Base-by-base conservation (phyloP, 2,329 filamentous ascomycete genomes). In the Alternaria solani region DNA sequence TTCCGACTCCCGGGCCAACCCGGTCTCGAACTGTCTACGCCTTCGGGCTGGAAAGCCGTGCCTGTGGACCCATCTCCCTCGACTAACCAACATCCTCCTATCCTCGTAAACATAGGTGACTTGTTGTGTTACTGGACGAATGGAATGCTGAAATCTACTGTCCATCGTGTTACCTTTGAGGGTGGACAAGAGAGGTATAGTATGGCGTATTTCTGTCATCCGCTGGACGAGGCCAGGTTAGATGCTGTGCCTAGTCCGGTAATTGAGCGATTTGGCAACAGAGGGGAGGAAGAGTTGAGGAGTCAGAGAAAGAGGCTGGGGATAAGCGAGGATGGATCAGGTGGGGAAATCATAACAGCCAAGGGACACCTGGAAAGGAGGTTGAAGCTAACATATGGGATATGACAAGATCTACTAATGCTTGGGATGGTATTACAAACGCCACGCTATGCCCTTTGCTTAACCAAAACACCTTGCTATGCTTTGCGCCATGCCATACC, bases 1-100 rank as follows among this genome's bases (percentile, higher is more conserved):
- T 98, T 99, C 83, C 93, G 95, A 67, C 87, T 94, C 2, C 87
- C 87, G 1, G 91, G 91, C 2, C 93, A 97, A 72, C 89, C 93
- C 0, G 95, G 95, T 0, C 84, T 99, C 1, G 93, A 98, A 78
- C 90, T 98, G 62, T 84, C 89, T 7, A 89, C 88, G 2, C 84
- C 83, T 0, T 81, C 84, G 16, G 71, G 71, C 84, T 83, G 80
- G 79, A 70, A 75, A 1, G 65, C 76, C 11, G 82, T 84, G 1
- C 81, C 82, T 2, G 79, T 83, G 0, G 79, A 82, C 55, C 81
- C 81, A 0, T 0, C 86, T 87, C 44, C 91, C 90, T 8, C 85
- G 82, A 41, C 89, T 87, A 14, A 25, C 20, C 39, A 23, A 25
- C 7, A 25, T 0, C 69, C 75, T 2, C 71, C 75, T 0, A 74